Conservation (phyloP, 805 yeast genomes). For the Schwanniomyces yamadae region DNA sequence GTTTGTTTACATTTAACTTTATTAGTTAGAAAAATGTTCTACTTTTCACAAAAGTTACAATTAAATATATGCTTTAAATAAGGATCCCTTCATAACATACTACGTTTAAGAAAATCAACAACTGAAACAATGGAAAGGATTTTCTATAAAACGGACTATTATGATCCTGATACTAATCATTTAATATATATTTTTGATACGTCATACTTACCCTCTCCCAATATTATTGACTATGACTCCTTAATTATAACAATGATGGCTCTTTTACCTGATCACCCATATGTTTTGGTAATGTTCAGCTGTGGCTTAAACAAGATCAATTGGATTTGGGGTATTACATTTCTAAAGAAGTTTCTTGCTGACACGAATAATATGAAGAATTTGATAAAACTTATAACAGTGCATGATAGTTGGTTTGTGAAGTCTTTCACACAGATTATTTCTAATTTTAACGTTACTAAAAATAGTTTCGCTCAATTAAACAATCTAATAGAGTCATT, state of each 20-base stretch:
- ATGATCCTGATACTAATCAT: constrained; percentile 63
- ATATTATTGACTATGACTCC: constrained; percentile 41
- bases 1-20: too few relatives aligned
- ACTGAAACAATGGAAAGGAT: constrained; percentile 36
- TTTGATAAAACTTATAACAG: constrained; percentile 65
- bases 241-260: constrained; percentile 57
- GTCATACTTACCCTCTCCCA: constrained; percentile 68
- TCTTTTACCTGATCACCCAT: constrained; percentile 59
- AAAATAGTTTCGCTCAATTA: constrained; percentile 25
- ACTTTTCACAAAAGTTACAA: too few relatives aligned
- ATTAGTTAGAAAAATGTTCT: not conserved
- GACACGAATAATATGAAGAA: constrained; percentile 40
- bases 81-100: not conserved
- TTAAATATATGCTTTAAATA: too few relatives aligned
- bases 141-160: constrained; percentile 58
- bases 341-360: constrained; percentile 56
- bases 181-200: constrained; percentile 86
- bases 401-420: constrained; percentile 89
- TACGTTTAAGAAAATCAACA: not conserved
- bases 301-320: constrained; percentile 69
- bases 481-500: constrained; percentile 28
- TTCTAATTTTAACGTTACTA: constrained; percentile 52
- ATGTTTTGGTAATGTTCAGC: constrained; percentile 72
- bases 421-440: constrained; percentile 73
- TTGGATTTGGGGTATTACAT: constrained; percentile 69